Base-by-base conservation (phyloP, 305 asterid genomes). In the Stenogyne calaminthoides region DNA sequence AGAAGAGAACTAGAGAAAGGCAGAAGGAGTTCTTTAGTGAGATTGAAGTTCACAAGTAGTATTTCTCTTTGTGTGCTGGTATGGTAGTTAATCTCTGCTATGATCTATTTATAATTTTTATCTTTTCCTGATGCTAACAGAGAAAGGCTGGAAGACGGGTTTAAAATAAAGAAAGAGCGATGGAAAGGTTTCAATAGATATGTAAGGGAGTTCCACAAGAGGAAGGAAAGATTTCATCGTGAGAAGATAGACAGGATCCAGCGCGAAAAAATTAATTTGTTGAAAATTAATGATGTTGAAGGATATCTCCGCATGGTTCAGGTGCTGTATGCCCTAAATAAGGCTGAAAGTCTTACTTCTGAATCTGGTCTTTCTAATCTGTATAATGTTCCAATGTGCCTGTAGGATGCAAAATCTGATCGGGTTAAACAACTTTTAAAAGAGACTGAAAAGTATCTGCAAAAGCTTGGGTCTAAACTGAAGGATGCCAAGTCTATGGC, bases 271-370 rank as follows among this genome's bases (percentile, higher is more conserved):
- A 95, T 95, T 83, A 95, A 95, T 86, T 82, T 95, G 67, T 76
- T 95, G 76, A 95, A 95, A 82, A 89, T 95, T 81, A 95, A 92
- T 86, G 99, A 92, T 25, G 99, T 95, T 44, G 99, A 95, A 87
- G 99, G 99, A 69, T 95, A 95, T 82, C 96, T 95, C 77, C 93
- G 98, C 78, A 92, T 95, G 99, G 98, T 92, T 78, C 83, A 95
- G 99, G 99, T 92, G 83, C 76, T 74, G 78, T 76, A 61, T 69
- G 59, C 69, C 29, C 69, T 68, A 40, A 46, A 67, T 61, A 58
- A 22, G 52, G 46, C 68, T 59, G 64, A 49, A 22, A 15, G 12
- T 55, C 71, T 67, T 63, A 73, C 44, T 62, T 27, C 57, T 60
- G 36, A 9, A 20, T 60, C 64, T 61, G 62, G 6, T 56, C 64